Conservation (phyloP, 169 alveolate genomes). For the Besnoitia besnoiti region DNA sequence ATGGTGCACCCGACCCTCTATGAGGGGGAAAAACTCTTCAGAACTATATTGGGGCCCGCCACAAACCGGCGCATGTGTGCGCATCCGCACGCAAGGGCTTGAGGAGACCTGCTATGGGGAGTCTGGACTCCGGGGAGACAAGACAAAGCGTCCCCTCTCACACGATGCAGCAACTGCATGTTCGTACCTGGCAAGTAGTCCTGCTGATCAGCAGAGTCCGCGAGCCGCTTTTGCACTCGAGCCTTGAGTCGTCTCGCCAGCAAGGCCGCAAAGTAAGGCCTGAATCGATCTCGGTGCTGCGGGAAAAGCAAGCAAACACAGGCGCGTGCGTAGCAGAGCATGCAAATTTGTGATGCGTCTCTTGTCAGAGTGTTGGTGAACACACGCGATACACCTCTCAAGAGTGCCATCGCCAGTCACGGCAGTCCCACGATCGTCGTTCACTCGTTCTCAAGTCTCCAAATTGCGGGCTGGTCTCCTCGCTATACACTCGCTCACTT, state of each 20-base stretch:
- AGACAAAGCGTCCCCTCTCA: too few relatives aligned
- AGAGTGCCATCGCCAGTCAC: not conserved
- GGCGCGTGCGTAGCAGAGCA: not conserved
- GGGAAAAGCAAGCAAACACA: not conserved
- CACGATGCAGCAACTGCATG: not conserved
- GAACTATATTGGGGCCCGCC: too few relatives aligned
- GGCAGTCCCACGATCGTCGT: not conserved
- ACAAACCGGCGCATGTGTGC: too few relatives aligned
- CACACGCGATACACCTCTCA: not conserved
- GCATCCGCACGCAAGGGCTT: too few relatives aligned
- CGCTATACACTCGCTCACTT: too few relatives aligned
- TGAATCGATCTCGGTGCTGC: conserved; percentile 64
- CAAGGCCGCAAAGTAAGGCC: conserved; percentile 53
- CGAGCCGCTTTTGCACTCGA: conserved; percentile 63
- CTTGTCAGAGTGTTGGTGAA: not conserved
- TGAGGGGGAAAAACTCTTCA: too few relatives aligned
- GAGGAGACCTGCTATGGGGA: too few relatives aligned
- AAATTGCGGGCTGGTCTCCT: too few relatives aligned
- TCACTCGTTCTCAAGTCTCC: too few relatives aligned
- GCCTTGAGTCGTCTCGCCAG: conserved; percentile 59
- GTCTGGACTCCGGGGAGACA: too few relatives aligned
- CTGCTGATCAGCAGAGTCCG: not conserved
- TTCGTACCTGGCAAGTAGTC: conserved; percentile 23
- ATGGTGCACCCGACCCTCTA: too few relatives aligned
- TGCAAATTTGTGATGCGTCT: not conserved